phyloP scores from a whole-genome alignment of 108 stramenopile species.

The Nitzschia sp. region DNA sequence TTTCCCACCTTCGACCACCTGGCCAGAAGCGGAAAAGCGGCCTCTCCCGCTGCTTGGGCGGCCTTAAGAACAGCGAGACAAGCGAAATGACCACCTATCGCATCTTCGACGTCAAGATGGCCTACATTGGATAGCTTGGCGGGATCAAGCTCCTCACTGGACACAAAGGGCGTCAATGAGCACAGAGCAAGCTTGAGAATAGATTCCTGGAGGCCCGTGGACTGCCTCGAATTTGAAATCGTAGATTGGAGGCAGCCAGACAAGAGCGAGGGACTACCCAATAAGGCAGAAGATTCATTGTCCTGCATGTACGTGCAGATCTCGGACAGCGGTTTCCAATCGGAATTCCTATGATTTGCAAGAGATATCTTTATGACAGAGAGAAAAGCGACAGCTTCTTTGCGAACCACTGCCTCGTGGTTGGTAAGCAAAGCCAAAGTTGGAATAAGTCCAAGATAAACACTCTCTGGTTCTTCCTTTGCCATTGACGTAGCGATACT shows the following conservation, averaged over 20 bases:
- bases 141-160: neutral
- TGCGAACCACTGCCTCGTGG: conserved; percentile 40
- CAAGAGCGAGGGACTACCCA: conserved; percentile 21
- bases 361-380: conserved; percentile 23
- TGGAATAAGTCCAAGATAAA: conserved; percentile 38
- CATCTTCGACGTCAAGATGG: conserved; percentile 14
- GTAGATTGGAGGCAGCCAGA: conserved; percentile 10
- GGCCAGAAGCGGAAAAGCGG: conserved; percentile 45
- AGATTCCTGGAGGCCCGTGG: neutral
- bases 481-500: conserved; percentile 10
- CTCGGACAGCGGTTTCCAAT: conserved; percentile 20
- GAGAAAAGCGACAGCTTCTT: conserved; percentile 41
- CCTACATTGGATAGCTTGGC: conserved; percentile 2
- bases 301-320: conserved; percentile 42
- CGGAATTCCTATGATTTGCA: conserved; percentile 4
- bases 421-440: conserved; percentile 47
- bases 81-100: conserved; percentile 44
- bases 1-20: conserved; percentile 68
- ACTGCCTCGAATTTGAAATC: conserved; percentile 9
- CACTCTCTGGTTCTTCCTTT: neutral
- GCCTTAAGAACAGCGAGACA: conserved; percentile 52
- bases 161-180: neutral
- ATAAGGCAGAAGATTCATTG: conserved; percentile 37
- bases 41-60: conserved; percentile 69
- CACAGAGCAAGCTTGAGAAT: conserved; percentile 11